phyloP scores from a whole-genome alignment of 192 early-diverging fungal genomes.

The Coemansia sp. region DNA sequence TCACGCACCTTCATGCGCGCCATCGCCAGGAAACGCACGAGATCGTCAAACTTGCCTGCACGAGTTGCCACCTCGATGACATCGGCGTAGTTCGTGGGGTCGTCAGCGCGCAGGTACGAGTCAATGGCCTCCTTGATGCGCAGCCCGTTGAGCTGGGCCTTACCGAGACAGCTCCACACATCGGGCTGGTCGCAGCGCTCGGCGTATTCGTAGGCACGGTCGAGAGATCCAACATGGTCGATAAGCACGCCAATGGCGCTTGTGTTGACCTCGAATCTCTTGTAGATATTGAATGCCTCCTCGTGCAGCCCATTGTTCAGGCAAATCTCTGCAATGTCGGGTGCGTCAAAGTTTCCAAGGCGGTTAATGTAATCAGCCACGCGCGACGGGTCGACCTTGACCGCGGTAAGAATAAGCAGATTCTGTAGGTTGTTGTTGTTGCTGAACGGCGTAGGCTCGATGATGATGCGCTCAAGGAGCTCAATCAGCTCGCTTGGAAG shows the following conservation, averaged over 20 bases:
- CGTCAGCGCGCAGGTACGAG: constrained; percentile 96
- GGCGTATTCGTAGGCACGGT: constrained; percentile 95
- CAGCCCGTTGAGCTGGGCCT: constrained; percentile 87
- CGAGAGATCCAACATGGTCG: constrained; percentile 87
- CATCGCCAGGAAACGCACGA: constrained; percentile 93
- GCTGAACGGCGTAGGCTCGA: constrained; percentile 88
- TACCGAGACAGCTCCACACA: constrained; percentile 94
- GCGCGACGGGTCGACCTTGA: constrained; percentile 87
- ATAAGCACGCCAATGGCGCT: constrained; percentile 91
- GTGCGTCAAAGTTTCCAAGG: constrained; percentile 94
- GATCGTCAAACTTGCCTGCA: constrained; percentile 90
- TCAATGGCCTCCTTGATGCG: constrained; percentile 95
- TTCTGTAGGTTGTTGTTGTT: constrained; percentile 98
- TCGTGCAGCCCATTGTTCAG: constrained; percentile 86
- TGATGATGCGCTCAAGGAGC: constrained; percentile 92
- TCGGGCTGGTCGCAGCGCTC: constrained; percentile 87
- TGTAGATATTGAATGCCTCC: constrained; percentile 96
- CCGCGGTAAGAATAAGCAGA: constrained; percentile 94
- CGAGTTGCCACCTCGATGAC: constrained; percentile 79
- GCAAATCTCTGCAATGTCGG: constrained; percentile 96
- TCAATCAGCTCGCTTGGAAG: constrained; percentile 96
- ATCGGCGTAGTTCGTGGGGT: constrained; percentile 83
- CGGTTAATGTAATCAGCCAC: constrained; percentile 97
- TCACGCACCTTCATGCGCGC: constrained; percentile 95
- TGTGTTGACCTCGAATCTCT: constrained; percentile 87